Percentiles rank a stretch among this genome's conserved stretches.
These are phyloP conservation scores for Eimeria necatrix DNA, from an alignment of 169 alveolate genomes.

Conservation along the genomic window DNA sequence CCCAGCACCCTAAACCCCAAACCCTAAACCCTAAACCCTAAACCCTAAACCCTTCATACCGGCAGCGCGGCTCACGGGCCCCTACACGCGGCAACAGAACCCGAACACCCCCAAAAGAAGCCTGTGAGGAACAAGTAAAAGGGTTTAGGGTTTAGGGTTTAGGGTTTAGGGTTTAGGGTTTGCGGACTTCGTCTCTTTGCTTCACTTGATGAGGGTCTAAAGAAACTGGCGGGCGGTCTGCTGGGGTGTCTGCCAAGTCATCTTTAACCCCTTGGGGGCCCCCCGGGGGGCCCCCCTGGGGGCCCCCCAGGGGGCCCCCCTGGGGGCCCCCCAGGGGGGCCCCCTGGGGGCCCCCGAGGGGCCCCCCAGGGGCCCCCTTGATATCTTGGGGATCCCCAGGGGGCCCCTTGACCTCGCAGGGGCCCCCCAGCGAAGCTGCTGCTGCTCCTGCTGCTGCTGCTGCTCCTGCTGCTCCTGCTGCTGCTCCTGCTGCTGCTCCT, in stretches of 20 bases:
- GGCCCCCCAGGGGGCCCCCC: too few relatives aligned
- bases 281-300: too few relatives aligned
- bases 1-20: not conserved
- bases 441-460: not conserved
- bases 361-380: too few relatives aligned
- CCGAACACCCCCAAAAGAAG: not conserved
- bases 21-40: not conserved
- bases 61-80: not conserved
- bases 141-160: not conserved
- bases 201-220: not conserved
- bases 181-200: slow-evolving; percentile 37
- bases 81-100: not conserved
- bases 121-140: not conserved
- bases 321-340: too few relatives aligned
- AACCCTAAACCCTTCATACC: not conserved
- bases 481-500: not conserved
- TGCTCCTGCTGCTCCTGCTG: not conserved
- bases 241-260: not conserved
- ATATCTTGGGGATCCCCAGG: too few relatives aligned
- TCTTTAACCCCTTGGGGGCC: not conserved
- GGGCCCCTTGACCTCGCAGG: too few relatives aligned
- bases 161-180: not conserved
- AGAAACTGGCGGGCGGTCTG: slow-evolving; percentile 46
- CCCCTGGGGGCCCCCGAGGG: too few relatives aligned
- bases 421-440: too few relatives aligned